Evolutionary conservation across 352 stramenopile species (phyloP).

Genomic region (Phytophthora ohioensis): DNA sequence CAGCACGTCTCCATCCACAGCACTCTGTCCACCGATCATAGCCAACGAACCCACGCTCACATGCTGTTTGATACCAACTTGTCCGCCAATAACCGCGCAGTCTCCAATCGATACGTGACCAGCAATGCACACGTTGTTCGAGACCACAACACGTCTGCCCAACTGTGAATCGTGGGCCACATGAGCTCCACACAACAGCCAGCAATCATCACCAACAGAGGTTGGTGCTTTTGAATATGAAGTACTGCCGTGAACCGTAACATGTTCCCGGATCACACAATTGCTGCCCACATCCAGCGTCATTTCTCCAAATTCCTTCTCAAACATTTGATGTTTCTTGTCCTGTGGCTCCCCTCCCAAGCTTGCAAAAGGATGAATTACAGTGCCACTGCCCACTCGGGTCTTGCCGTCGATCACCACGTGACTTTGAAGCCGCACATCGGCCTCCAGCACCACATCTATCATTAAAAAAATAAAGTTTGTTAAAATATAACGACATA

Average conservation of each 20-base stretch:
- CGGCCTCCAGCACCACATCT: slow-evolving; percentile 77
- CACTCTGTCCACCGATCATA: slow-evolving; percentile 85
- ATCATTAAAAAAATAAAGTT: slow-evolving; percentile 14
- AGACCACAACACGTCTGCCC: slow-evolving; percentile 75
- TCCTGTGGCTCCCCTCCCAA: slow-evolving; percentile 82
- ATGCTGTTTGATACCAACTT: slow-evolving; percentile 83
- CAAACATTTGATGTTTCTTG: slow-evolving; percentile 70
- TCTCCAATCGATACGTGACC: slow-evolving; percentile 82
- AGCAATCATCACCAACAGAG: slow-evolving; percentile 77
- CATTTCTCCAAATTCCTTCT: slow-evolving; percentile 6
- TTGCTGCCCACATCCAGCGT: slow-evolving; percentile 68
- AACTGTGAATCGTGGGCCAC: slow-evolving; percentile 77
- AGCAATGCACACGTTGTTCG: slow-evolving; percentile 85
- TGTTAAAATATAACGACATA: slow-evolving; percentile 16
- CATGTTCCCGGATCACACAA: slow-evolving; percentile 86
- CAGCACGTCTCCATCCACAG: slow-evolving; percentile 85
- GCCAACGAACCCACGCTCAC: slow-evolving; percentile 73
- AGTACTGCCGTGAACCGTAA: slow-evolving; percentile 83
- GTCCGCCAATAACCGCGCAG: slow-evolving; percentile 78
- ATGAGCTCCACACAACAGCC: slow-evolving; percentile 79
- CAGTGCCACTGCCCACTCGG: slow-evolving; percentile 56
- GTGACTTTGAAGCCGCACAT: slow-evolving; percentile 74
- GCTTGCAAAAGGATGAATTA: slow-evolving; percentile 79
- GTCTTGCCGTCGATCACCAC: slow-evolving; percentile 82
- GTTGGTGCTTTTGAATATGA: slow-evolving; percentile 71